These are phyloP conservation scores for Hypoxylon cercidicola DNA, from an alignment of 495 filamentous ascomycete species.

Conservation along the genomic window DNA sequence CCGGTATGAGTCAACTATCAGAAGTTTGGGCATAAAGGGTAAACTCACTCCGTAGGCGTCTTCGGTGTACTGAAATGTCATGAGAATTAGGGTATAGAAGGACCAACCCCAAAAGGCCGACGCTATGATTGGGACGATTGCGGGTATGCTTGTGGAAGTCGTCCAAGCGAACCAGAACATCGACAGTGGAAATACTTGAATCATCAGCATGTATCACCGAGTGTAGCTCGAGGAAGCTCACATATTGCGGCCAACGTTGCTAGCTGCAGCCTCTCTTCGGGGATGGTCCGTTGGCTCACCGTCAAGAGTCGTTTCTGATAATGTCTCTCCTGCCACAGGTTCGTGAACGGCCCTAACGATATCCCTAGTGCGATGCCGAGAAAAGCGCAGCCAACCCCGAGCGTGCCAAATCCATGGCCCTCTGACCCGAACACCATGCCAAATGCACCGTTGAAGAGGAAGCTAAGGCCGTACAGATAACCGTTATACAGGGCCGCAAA, in stretches of 20 bases:
- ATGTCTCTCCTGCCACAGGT: conserved; percentile 3
- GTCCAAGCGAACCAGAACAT: conserved; percentile 5
- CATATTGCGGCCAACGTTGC: background rate
- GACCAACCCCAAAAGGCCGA: conserved; percentile 3
- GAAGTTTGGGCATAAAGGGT: background rate
- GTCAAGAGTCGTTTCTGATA: background rate
- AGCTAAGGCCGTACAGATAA: conserved; percentile 2
- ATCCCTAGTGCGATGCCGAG: background rate
- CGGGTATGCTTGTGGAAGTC: background rate
- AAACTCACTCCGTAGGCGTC: conserved; percentile 1
- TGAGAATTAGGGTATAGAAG: conserved; percentile 1
- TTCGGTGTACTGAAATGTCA: background rate
- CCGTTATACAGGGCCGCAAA: background rate
- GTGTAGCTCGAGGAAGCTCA: background rate
- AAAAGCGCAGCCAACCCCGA: background rate
- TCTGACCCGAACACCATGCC: background rate
- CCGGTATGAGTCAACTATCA: background rate
- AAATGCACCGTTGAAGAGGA: conserved; percentile 2
- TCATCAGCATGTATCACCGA: background rate
- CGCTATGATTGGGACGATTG: conserved; percentile 1
- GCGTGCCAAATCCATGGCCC: background rate
- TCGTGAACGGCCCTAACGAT: background rate
- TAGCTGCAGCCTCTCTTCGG: conserved; percentile 2
- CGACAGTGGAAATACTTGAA: background rate
- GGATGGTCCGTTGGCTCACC: background rate